Evolutionary conservation across 306 rosid genomes (phyloP).

Genomic region (Medicago lupulina): DNA sequence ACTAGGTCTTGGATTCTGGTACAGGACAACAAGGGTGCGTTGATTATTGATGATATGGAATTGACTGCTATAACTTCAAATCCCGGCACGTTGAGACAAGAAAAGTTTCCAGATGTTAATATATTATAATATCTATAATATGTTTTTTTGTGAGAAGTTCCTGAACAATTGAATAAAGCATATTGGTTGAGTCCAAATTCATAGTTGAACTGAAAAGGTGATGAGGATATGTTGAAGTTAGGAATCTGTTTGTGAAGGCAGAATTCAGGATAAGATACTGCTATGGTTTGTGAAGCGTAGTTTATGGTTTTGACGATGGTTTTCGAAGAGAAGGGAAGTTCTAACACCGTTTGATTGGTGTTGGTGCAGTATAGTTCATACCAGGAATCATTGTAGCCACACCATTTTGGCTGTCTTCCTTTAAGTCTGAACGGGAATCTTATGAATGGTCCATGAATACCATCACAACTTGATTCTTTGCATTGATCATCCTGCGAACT

Average conservation of each 20-base stretch:
- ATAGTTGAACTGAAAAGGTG: conserved; percentile 10
- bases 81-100: conserved; percentile 34
- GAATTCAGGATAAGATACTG: conserved; percentile 13
- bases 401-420: conserved; percentile 25
- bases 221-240: neutral
- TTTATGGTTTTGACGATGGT: conserved; percentile 20
- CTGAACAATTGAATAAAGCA: conserved; percentile 36
- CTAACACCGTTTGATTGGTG: conserved; percentile 28
- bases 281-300: conserved; percentile 30
- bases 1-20: conserved; percentile 32
- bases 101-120: conserved; percentile 12
- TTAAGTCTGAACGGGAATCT: conserved; percentile 36
- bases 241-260: conserved; percentile 28
- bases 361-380: conserved; percentile 38
- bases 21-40: conserved; percentile 29
- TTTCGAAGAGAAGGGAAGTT: conserved; percentile 32
- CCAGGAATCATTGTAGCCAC: conserved; percentile 16
- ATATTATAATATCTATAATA: no score
- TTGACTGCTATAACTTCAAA: conserved; percentile 32
- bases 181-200: neutral
- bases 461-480: conserved; percentile 31
- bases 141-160: neutral
- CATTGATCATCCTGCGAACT: neutral
- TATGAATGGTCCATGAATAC: conserved; percentile 9
- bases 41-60: neutral